Evolutionary conservation across 108 stramenopile species (phyloP).

Genomic region (Licmophora abbreviata): DNA sequence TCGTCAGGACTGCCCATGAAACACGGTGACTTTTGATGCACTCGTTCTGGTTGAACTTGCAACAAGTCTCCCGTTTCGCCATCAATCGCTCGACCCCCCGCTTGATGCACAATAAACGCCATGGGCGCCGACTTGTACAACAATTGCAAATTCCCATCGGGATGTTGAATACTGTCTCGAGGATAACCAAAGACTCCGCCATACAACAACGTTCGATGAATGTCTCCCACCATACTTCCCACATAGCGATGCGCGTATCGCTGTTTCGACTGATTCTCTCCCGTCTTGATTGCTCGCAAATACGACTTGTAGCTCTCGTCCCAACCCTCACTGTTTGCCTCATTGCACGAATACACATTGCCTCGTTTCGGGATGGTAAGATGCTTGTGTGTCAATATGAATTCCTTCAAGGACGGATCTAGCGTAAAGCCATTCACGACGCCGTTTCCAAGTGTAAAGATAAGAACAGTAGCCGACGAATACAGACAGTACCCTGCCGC

Average conservation of each 20-base stretch:
- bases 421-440: constrained; percentile 91
- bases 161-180: constrained; percentile 58
- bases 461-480: constrained; percentile 90
- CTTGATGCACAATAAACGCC: constrained; percentile 89
- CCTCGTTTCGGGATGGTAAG: constrained; percentile 82
- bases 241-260: constrained; percentile 89
- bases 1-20: constrained; percentile 83
- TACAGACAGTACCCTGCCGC: constrained; percentile 96
- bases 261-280: constrained; percentile 49
- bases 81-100: constrained; percentile 78
- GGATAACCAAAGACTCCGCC: constrained; percentile 98
- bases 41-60: constrained; percentile 44
- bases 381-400: constrained; percentile 89
- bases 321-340: constrained; percentile 93
- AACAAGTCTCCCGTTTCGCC: constrained; percentile 41
- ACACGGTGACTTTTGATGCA: constrained; percentile 76
- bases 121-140: constrained; percentile 91
- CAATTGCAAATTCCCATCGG: constrained; percentile 80
- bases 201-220: constrained; percentile 96
- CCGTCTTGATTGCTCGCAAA: constrained; percentile 76
- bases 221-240: constrained; percentile 98
- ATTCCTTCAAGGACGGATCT: constrained; percentile 94
- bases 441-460: constrained; percentile 82
- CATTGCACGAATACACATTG: constrained; percentile 93
- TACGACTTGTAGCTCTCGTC: constrained; percentile 62